These are phyloP conservation scores for Penicillium sp. DNA, from an alignment of 2,329 filamentous ascomycete species.

Conservation along the genomic window DNA sequence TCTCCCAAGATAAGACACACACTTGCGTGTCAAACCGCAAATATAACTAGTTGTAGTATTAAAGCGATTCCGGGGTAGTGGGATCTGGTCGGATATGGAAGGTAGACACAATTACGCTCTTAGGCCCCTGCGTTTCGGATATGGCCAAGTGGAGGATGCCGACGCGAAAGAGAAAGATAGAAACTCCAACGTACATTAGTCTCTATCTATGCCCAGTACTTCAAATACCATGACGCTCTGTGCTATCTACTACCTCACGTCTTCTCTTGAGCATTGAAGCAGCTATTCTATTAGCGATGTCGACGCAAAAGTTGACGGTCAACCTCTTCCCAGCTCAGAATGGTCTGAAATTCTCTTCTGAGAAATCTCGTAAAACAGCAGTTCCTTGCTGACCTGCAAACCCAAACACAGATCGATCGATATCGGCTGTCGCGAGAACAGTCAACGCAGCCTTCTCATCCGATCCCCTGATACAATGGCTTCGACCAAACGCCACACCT, in stretches of 20 bases:
- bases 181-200: neutral
- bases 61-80: neutral
- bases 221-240: neutral
- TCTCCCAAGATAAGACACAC: neutral
- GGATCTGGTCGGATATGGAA: neutral
- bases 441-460: slow-evolving; percentile 26
- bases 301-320: neutral
- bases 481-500: slow-evolving; percentile 21
- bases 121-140: neutral
- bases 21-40: neutral
- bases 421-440: slow-evolving; percentile 20
- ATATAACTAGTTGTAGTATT: too few relatives aligned
- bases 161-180: neutral
- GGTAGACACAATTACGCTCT: neutral
- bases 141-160: neutral
- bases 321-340: neutral
- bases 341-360: neutral
- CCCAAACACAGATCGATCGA: slow-evolving; percentile 13
- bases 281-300: neutral
- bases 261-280: neutral
- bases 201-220: neutral
- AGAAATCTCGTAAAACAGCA: neutral
- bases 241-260: neutral
- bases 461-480: slow-evolving; percentile 29
- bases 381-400: neutral